Percentiles rank a stretch among this genome's conserved stretches.
These are phyloP conservation scores for Nitzschia palea DNA, from an alignment of 108 stramenopile species.

Conservation along the genomic window DNA sequence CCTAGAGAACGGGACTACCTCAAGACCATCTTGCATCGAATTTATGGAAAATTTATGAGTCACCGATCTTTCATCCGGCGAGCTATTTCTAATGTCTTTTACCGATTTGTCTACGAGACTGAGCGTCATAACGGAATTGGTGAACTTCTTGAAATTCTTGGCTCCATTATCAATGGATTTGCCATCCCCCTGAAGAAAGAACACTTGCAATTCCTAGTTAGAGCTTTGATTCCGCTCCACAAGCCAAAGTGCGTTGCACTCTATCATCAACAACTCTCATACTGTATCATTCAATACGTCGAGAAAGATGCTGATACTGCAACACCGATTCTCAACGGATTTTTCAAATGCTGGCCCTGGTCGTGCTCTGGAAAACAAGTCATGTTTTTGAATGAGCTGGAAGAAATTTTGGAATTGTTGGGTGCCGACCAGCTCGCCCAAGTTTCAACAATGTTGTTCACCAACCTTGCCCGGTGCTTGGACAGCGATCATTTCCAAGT, in stretches of 20 bases:
- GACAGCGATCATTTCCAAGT: slow-evolving; percentile 97
- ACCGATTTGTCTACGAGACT: slow-evolving; percentile 96
- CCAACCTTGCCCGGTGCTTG: slow-evolving; percentile 90
- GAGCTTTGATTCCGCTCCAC: slow-evolving; percentile 97
- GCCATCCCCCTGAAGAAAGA: slow-evolving; percentile 97
- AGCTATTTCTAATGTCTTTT: slow-evolving; percentile 96
- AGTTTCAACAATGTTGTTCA: slow-evolving; percentile 83
- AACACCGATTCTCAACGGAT: slow-evolving; percentile 93
- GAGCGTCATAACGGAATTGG: slow-evolving; percentile 98
- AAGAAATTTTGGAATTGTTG: slow-evolving; percentile 95
- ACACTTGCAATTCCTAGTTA: slow-evolving; percentile 94
- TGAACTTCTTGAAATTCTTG: slow-evolving; percentile 97
- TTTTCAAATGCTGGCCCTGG: slow-evolving; percentile 99
- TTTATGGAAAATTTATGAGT: slow-evolving; percentile 99
- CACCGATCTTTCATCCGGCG: slow-evolving; percentile 97
- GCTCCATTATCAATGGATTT: slow-evolving; percentile 98
- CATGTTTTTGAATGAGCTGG: slow-evolving; percentile 96
- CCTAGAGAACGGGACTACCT: slow-evolving; percentile 99
- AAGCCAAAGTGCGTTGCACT: slow-evolving; percentile 96
- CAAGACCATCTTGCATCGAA: slow-evolving; percentile 98
- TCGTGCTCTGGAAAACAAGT: slow-evolving; percentile 92
- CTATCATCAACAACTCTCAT: slow-evolving; percentile 99
- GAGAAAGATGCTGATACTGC: slow-evolving; percentile 99
- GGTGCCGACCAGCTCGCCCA: slow-evolving; percentile 90
- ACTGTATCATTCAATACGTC: slow-evolving; percentile 99